Percentiles rank a stretch among this genome's conserved stretches.
phyloP scores from a whole-genome alignment of 805 yeast genomes.

The Yamadazyma nakazawae region DNA sequence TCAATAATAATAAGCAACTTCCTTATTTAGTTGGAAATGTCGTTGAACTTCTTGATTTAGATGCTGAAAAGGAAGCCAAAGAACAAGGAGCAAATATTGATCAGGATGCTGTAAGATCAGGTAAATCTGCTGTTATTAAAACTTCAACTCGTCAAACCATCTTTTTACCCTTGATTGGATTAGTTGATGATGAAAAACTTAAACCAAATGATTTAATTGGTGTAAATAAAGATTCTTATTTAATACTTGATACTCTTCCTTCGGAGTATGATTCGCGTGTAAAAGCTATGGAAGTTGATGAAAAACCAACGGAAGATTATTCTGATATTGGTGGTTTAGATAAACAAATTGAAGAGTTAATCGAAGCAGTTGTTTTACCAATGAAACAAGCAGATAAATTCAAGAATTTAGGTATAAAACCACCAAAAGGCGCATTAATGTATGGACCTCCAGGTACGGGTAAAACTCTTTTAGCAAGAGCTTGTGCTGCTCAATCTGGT shows the following conservation, averaged over 20 bases:
- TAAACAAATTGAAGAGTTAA: conserved; percentile 96
- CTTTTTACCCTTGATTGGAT: conserved; percentile 90
- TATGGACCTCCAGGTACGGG: conserved; percentile 51
- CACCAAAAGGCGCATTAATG: conserved; percentile 47
- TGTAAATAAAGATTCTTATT: conserved; percentile 93
- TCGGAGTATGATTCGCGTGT: conserved; percentile 97
- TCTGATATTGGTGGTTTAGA: conserved; percentile 98
- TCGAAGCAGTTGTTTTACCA: conserved; percentile 97
- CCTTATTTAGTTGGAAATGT: conserved; percentile 97
- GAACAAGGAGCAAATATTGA: conserved; percentile 96
- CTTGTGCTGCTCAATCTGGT: conserved; percentile 47
- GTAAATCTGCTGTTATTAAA: conserved; percentile 97
- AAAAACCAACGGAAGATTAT: conserved; percentile 95
- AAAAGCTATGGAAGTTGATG: conserved; percentile 99
- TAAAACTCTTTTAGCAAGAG: conserved; percentile 45
- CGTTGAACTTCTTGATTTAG: conserved; percentile 87
- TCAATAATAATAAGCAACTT: conserved; percentile 89
- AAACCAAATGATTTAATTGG: conserved; percentile 98
- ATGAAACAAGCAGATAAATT: conserved; percentile 98
- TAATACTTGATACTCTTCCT: conserved; percentile 90
- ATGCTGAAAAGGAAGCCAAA: conserved; percentile 74
- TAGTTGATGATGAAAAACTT: conserved; percentile 85
- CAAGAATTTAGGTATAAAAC: conserved; percentile 85
- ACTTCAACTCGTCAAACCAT: conserved; percentile 98
- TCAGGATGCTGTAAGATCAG: conserved; percentile 83